Evolutionary conservation across 805 yeast genomes (phyloP), one percentile per base, ranked within the genome.

Genomic region (Priceomyces carsonii): DNA sequence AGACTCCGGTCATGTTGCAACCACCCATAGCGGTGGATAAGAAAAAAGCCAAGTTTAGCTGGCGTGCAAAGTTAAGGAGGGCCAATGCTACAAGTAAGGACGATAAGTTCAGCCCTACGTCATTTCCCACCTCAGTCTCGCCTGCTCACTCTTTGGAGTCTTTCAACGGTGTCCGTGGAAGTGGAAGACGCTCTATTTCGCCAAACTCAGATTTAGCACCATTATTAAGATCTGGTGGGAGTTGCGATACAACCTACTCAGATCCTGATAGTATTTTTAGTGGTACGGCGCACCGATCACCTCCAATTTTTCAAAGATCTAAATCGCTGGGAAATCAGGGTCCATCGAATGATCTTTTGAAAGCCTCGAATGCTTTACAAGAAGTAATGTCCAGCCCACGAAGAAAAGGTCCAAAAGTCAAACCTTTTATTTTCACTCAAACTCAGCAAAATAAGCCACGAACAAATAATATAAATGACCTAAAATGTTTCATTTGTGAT

Each of bases 401-500:
- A 19, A 15, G 22, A 16, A 29, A 32, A 20, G 60, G 61, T 2
- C 62, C 62, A 12, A 53, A 47, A 32, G 48, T 57, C 10, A 48
- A 50, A 29, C 59, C 59, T 2, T 53, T 40, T 33, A 40, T 47
- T 4, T 48, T 47, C 32, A 29, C 49, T 8, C 51, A 53, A 33
- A 41, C 47, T 5, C 47, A 41, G 18, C 53, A 41, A 24, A 33
- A 36, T 10, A 35, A 32, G n/a, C 32, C 44, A 18, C 26, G 33
- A 18, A 14, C 33, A 9, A 31, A 30, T 9, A 42, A 32, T 13
- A 15, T 26, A 6, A 17, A 10, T 8, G 36, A 36, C 5, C 19
- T 32, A 5, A 45, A 40, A 18, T 79, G 79, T 40, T 69, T 69
- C 35, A 62, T 80, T 10, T 81, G 88, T 50, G 70, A 70, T 5